Evolutionary conservation across 257 asterid species (phyloP).

Genomic region (Schizonepeta tenuifolia): DNA sequence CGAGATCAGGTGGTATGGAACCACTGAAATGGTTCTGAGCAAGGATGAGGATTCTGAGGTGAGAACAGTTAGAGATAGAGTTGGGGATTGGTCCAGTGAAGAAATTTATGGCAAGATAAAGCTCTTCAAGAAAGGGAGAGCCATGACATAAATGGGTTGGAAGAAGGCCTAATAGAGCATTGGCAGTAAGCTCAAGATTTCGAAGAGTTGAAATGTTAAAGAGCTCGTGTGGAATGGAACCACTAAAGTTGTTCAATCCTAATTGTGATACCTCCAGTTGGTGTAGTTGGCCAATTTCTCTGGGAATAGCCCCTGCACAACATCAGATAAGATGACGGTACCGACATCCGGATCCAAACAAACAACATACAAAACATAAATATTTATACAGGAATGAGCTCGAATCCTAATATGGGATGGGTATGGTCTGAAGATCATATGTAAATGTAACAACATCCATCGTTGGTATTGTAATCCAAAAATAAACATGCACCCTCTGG

Average conservation of each 20-base stretch:
- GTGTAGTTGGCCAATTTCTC: not conserved
- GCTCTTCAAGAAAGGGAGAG: not conserved
- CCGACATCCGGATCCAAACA: too few species aligned
- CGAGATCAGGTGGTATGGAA: not conserved
- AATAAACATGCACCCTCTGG: too few species aligned
- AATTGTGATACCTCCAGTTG: not conserved
- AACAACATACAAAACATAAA: too few species aligned
- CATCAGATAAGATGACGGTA: too few species aligned
- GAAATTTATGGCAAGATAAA: not conserved
- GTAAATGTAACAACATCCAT: too few species aligned
- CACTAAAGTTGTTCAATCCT: not conserved
- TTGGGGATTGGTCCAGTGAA: not conserved
- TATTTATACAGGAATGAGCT: too few species aligned
- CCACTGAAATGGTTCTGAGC: not conserved
- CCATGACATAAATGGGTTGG: not conserved
- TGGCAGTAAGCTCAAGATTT: not conserved
- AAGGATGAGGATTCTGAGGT: not conserved
- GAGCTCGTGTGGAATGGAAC: not conserved
- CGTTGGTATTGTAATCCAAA: too few species aligned
- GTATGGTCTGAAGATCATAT: too few species aligned
- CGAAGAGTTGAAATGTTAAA: not conserved
- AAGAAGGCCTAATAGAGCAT: not conserved
- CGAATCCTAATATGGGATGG: too few species aligned
- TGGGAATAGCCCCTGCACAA: not conserved
- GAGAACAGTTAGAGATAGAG: not conserved